Percentiles rank a stretch among this genome's conserved stretches.
These are phyloP conservation scores for Trypanosoma theileri DNA, from an alignment of 208 protist genomes.

Conservation along the genomic window DNA sequence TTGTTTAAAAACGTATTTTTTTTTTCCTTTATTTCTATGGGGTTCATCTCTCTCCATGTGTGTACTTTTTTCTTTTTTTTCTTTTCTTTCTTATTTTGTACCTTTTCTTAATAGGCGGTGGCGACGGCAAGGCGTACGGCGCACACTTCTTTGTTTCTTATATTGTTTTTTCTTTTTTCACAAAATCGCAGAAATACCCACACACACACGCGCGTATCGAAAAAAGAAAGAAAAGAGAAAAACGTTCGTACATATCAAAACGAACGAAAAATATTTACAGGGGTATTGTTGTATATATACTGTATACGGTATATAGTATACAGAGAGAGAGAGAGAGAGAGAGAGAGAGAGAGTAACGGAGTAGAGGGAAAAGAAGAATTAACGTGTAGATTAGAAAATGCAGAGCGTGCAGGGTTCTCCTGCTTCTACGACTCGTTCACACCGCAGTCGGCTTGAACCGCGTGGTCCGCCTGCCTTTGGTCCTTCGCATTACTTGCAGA, in stretches of 20 bases:
- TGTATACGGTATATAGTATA: too few species aligned
- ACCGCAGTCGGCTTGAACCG: conserved; percentile 62
- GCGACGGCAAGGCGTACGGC: too few species aligned
- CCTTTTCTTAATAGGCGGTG: neutral
- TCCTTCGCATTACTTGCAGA: conserved; percentile 2
- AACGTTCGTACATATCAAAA: neutral
- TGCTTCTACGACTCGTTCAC: conserved; percentile 42
- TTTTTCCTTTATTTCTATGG: neutral
- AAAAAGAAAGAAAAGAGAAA: neutral
- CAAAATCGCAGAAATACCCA: neutral
- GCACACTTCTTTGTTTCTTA: neutral
- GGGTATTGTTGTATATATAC: neutral
- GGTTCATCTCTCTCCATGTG: neutral
- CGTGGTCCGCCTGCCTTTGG: conserved; percentile 60
- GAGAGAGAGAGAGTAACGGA: neutral
- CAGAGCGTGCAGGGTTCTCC: neutral
- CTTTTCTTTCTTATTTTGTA: neutral
- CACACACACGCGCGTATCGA: neutral
- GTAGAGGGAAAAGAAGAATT: neutral
- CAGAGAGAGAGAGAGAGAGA: too few species aligned
- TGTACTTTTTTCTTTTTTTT: neutral
- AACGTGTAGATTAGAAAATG: neutral
- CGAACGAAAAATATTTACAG: neutral
- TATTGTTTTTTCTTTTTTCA: neutral
- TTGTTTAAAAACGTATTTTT: neutral